Conservation (phyloP, 106 monocot genomes). For the Dendrobium huoshanense region DNA sequence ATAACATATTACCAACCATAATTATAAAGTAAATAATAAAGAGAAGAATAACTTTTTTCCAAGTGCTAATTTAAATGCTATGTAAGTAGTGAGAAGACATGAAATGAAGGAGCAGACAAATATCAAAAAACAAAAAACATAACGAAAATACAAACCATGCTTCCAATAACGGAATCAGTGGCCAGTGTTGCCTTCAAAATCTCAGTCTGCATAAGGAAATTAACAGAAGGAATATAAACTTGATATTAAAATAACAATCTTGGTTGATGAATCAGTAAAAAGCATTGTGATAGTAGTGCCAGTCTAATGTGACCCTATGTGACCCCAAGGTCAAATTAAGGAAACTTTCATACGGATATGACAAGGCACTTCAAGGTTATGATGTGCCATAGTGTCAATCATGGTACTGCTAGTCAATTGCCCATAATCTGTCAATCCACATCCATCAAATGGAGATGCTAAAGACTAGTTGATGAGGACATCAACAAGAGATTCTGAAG, state of each 20-base stretch:
- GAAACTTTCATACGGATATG: too few species aligned
- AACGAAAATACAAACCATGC: slow-evolving; percentile 38
- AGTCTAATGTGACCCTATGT: too few species aligned
- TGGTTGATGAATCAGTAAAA: background rate
- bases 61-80: background rate
- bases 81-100: background rate
- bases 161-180: slow-evolving; percentile 74
- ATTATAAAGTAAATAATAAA: background rate
- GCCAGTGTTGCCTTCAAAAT: slow-evolving; percentile 74
- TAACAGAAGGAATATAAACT: background rate
- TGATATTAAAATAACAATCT: background rate
- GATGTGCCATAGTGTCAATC: too few species aligned
- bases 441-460: too few species aligned
- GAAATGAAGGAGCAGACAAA: background rate
- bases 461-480: too few species aligned
- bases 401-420: too few species aligned
- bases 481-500: too few species aligned
- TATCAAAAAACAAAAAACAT: background rate
- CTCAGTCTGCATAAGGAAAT: slow-evolving; percentile 37
- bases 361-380: too few species aligned
- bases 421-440: too few species aligned
- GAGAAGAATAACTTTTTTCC: background rate
- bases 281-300: background rate
- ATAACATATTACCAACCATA: background rate
- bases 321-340: too few species aligned